Evolutionary conservation across 2,329 filamentous ascomycete species (phyloP).

Genomic region (Paecilomyces sp.): DNA sequence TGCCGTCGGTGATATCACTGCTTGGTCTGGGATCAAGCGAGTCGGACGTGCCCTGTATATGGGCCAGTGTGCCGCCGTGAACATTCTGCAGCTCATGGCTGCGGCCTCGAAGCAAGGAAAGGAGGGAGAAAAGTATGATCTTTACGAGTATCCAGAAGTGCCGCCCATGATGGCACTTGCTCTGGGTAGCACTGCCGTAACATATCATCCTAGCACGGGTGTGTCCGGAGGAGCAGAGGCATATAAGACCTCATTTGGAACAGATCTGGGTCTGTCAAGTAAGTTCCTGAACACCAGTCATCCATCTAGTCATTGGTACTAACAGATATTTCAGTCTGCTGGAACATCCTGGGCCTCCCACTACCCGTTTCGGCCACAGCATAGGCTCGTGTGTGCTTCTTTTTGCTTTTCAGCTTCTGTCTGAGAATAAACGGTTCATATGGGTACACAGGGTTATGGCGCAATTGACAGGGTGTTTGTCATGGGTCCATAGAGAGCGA

Average conservation of each 20-base stretch:
- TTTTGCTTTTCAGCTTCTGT: neutral
- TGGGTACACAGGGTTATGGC: neutral
- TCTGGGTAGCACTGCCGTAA: neutral
- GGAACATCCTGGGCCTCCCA: neutral
- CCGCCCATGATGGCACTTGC: slow-evolving; percentile 1
- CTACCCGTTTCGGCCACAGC: neutral
- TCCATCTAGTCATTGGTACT: neutral
- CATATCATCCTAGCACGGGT: neutral
- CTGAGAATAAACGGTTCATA: neutral
- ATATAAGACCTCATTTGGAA: slow-evolving; percentile 1
- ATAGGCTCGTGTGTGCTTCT: neutral
- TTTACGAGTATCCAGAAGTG: neutral
- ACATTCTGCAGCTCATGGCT: slow-evolving; percentile 50
- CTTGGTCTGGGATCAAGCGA: slow-evolving; percentile 74
- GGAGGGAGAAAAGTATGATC: neutral
- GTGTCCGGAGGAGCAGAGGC: neutral
- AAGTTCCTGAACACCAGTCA: neutral
- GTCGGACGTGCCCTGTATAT: slow-evolving; percentile 70
- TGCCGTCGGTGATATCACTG: slow-evolving; percentile 61
- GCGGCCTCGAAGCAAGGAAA: neutral
- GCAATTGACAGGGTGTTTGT: neutral
- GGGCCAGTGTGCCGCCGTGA: slow-evolving; percentile 59
- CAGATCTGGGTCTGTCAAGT: neutral
- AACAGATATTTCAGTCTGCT: neutral
- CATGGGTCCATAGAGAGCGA: neutral